Conservation (phyloP, 2,329 filamentous ascomycete genomes). For the Monilinia aucupariae region DNA sequence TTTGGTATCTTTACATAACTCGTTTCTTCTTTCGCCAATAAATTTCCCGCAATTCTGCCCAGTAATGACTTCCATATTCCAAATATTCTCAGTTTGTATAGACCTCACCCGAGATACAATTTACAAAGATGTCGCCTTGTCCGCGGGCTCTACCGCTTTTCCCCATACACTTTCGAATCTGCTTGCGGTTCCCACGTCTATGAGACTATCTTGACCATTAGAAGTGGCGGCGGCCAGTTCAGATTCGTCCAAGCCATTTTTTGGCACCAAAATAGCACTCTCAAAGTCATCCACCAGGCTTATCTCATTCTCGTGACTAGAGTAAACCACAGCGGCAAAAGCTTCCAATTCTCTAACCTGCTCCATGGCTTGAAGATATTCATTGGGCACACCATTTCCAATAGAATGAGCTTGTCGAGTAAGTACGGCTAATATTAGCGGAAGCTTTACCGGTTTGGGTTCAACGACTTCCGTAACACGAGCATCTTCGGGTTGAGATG, state of each 20-base stretch:
- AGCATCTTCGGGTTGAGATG: conserved; percentile 33
- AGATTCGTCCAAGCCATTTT: conserved; percentile 20
- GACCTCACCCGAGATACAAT: conserved; percentile 12
- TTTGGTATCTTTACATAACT: conserved; percentile 18
- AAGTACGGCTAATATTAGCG: conserved; percentile 82
- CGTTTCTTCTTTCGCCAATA: conserved; percentile 4
- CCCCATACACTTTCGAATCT: conserved; percentile 67
- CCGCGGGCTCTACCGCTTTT: conserved; percentile 48
- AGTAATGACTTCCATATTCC: conserved; percentile 8
- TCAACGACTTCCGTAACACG: conserved; percentile 49
- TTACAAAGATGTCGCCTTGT: conserved; percentile 19
- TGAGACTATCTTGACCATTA: conserved; percentile 44
- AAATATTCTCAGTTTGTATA: conserved; percentile 1
- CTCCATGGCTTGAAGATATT: conserved; percentile 71
- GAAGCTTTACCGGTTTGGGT: conserved; percentile 61
- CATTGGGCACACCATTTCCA: conserved; percentile 69
- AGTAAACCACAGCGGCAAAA: conserved; percentile 83
- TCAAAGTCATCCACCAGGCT: conserved; percentile 32
- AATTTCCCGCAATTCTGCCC: conserved; percentile 1
- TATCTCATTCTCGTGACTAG: conserved; percentile 72
- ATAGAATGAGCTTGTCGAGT: conserved; percentile 88
- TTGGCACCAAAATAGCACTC: conserved; percentile 20
- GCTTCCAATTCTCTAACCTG: conserved; percentile 69
- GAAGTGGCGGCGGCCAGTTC: conserved; percentile 21
- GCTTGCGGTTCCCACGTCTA: conserved; percentile 46